Conservation (phyloP, 805 yeast genomes). For the Saccharomyces paradoxus region DNA sequence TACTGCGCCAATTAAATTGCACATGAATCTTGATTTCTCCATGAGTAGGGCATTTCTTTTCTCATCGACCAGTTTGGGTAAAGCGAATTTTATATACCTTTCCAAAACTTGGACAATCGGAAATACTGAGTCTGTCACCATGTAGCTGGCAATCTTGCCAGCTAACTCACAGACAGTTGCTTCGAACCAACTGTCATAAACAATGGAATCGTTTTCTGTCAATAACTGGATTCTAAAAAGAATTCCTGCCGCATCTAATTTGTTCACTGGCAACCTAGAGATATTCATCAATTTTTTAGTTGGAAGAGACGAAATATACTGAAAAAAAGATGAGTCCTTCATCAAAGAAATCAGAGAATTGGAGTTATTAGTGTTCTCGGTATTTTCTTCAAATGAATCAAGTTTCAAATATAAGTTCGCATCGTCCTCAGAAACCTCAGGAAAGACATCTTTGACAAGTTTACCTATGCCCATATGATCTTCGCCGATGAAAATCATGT, state of each 20-base stretch:
- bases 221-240: constrained; percentile 34
- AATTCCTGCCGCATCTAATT: constrained; percentile 42
- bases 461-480: constrained; percentile 25
- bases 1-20: neutral
- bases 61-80: neutral
- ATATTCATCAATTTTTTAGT: constrained; percentile 21
- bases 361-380: constrained; percentile 8
- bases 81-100: neutral
- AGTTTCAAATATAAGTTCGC: constrained; percentile 15
- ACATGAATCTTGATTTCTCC: neutral
- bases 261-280: constrained; percentile 36
- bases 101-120: neutral
- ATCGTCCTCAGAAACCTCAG: constrained; percentile 7
- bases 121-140: constrained; percentile 5
- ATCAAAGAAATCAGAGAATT: constrained; percentile 12
- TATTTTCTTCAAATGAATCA: constrained; percentile 11
- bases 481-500: constrained; percentile 53
- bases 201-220: constrained; percentile 19
- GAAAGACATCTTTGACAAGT: constrained; percentile 4
- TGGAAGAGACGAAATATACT: constrained; percentile 30
- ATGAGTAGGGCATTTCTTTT: neutral
- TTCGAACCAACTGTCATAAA: constrained; percentile 17
- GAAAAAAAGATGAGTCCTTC: constrained; percentile 28
- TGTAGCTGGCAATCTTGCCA: constrained; percentile 40
- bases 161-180: constrained; percentile 31